These are phyloP conservation scores for Lathyrus oleraceus DNA, from an alignment of 306 rosid genomes.

Conservation along the genomic window DNA sequence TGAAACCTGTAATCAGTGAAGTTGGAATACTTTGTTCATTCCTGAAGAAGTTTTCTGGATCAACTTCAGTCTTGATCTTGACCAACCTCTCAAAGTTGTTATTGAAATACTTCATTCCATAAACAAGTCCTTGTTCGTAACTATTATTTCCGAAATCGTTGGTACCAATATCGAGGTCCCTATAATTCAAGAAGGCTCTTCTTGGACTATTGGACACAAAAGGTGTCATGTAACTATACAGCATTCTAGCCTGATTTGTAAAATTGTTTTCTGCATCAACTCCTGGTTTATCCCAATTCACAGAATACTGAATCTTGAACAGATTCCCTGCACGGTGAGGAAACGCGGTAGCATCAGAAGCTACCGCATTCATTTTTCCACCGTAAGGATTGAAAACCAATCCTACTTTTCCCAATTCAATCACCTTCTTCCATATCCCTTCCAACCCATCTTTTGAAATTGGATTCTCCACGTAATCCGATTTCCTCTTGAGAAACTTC, in stretches of 20 bases:
- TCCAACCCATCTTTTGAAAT: constrained; percentile 43
- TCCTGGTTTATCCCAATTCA: constrained; percentile 42
- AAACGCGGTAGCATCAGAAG: constrained; percentile 40
- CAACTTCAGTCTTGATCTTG: constrained; percentile 44
- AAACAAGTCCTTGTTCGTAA: constrained; percentile 44
- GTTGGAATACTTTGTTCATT: constrained; percentile 50
- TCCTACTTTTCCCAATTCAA: constrained; percentile 43
- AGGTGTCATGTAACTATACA: constrained; percentile 48
- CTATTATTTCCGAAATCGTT: constrained; percentile 40
- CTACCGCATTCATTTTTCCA: constrained; percentile 41
- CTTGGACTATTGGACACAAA: constrained; percentile 52
- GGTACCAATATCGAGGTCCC: constrained; percentile 55
- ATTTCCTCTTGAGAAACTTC: constrained; percentile 43
- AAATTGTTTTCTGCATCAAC: constrained; percentile 30
- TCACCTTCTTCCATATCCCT: constrained; percentile 43
- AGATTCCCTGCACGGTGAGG: constrained; percentile 49
- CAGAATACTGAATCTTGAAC: constrained; percentile 50
- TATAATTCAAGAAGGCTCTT: constrained; percentile 47
- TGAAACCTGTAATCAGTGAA: constrained; percentile 29
- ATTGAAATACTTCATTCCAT: constrained; percentile 47
- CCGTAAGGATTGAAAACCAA: constrained; percentile 55
- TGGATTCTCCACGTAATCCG: constrained; percentile 48
- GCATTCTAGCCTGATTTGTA: constrained; percentile 15
- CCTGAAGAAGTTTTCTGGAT: constrained; percentile 50
- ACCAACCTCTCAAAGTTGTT: constrained; percentile 47